Evolutionary conservation across 1,284 basidiomycete species (phyloP), one percentile per base, ranked within the genome.

Genomic region (Austropuccinia psidii): DNA sequence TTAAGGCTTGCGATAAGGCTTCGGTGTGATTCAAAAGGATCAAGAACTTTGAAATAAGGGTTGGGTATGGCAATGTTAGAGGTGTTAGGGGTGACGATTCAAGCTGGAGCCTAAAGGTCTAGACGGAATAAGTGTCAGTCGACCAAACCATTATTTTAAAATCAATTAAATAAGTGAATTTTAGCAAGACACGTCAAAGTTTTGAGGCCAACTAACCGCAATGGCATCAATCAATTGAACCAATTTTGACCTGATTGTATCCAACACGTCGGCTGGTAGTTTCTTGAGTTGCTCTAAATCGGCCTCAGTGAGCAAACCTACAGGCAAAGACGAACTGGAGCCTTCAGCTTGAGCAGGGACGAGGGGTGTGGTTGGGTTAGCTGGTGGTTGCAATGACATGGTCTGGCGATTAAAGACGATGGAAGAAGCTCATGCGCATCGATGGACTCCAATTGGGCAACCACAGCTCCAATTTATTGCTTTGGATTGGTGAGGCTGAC

Each of bases 231-330:
- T 65, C 27, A 73, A 29, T 73, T 73, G 70, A 35, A 65, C 61
- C 27, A 73, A 60, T 50, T 73, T 73, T 11, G 70, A 73, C 24
- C 70, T 60, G 21, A 73, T 73, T 19, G 70, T 73, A 27, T 73
- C 70, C 19, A 73, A 43, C 2, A 61, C 41, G 33, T 73, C 70
- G 49, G 57, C 33, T 5, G 70, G 70, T 21, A 73, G 35, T 27
- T 65, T 64, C 27, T 39, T 27, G 9, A 73, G 41, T 55, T 65
- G 49, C 45, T 73, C 70, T 11, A 72, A 39, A 19, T 72, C 69
- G 8, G 29, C 9, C 35, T 52, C 47, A 27, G 62, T n/a, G n/a
- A n/a, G n/a, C n/a, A n/a, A n/a, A n/a, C n/a, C n/a, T n/a, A n/a
- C n/a, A 13, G 9, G 54, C n/a, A 45, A n/a, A n/a, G n/a, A n/a